A percentile compares a stretch with the other conserved stretches of the same genome.
phyloP scores from a whole-genome alignment of 495 filamentous ascomycete species.

The Penicillium cosmopolitanum region DNA sequence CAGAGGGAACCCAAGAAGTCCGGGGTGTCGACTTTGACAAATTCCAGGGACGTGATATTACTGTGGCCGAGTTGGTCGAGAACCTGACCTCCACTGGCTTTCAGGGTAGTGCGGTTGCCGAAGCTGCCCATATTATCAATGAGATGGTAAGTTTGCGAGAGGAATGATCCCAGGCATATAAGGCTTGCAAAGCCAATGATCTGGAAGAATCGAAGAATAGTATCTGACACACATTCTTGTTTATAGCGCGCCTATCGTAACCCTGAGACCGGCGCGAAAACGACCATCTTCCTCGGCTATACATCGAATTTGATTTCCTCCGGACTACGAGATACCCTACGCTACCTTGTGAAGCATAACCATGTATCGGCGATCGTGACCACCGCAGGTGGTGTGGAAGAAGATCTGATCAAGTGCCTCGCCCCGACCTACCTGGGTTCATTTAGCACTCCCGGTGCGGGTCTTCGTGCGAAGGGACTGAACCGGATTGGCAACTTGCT shows the following conservation, averaged over 20 bases:
- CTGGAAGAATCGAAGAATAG: neutral
- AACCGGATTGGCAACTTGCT: constrained; percentile 96
- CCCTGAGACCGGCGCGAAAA: constrained; percentile 69
- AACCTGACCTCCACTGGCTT: constrained; percentile 89
- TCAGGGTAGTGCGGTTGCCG: constrained; percentile 82
- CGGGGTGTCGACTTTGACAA: constrained; percentile 89
- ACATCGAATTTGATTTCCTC: constrained; percentile 97
- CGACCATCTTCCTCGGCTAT: constrained; percentile 96
- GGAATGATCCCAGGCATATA: neutral
- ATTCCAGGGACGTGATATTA: constrained; percentile 72
- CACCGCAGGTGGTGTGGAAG: constrained; percentile 94
- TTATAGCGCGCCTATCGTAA: constrained; percentile 73
- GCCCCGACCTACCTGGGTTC: constrained; percentile 89
- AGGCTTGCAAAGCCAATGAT: neutral
- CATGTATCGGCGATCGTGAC: constrained; percentile 93
- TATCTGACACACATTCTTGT: neutral
- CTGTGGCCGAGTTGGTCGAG: constrained; percentile 79
- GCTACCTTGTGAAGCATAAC: constrained; percentile 87
- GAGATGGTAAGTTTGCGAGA: constrained; percentile 69
- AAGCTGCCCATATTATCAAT: constrained; percentile 87
- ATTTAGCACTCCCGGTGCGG: constrained; percentile 74
- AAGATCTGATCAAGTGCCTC: constrained; percentile 97
- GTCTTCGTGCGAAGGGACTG: constrained; percentile 77
- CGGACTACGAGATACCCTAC: constrained; percentile 85
- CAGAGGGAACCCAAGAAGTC: constrained; percentile 71